Evolutionary conservation across 225 moss, liverwort and hornwort genomes (phyloP).

Genomic region (Polytrichum formosum): DNA sequence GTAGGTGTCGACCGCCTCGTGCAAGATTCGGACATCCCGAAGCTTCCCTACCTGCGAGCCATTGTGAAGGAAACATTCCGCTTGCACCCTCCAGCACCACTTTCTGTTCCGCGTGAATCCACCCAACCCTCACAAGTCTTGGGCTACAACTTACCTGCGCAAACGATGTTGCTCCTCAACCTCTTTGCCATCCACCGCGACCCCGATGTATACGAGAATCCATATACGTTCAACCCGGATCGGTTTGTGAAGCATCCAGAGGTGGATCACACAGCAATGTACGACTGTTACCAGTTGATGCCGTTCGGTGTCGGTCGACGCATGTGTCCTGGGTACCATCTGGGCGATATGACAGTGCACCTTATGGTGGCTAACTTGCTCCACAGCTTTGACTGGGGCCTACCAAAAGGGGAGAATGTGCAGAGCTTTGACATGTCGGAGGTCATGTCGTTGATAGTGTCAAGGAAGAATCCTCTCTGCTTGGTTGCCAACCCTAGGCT

Average conservation of each 20-base stretch:
- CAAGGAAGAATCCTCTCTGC: slow-evolving; percentile 20
- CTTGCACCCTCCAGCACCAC: slow-evolving; percentile 35
- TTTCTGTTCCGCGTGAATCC: slow-evolving; percentile 31
- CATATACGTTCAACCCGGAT: slow-evolving; percentile 38
- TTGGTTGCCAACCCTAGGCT: slow-evolving; percentile 18
- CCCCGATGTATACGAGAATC: not conserved
- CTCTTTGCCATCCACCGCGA: slow-evolving; percentile 5
- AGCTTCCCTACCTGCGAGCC: slow-evolving; percentile 39
- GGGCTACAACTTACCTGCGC: slow-evolving; percentile 42
- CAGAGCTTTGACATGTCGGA: slow-evolving; percentile 44
- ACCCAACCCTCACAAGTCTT: slow-evolving; percentile 24
- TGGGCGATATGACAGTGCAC: slow-evolving; percentile 40
- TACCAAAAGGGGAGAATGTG: slow-evolving; percentile 19
- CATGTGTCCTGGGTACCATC: slow-evolving; percentile 42
- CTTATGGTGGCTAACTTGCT: slow-evolving; percentile 47
- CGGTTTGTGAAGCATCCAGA: slow-evolving; percentile 33
- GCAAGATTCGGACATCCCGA: slow-evolving; percentile 43
- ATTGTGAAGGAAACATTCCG: slow-evolving; percentile 58
- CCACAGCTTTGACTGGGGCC: slow-evolving; percentile 49
- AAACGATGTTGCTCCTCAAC: slow-evolving; percentile 52
- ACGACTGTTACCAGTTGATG: slow-evolving; percentile 39
- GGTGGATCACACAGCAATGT: slow-evolving; percentile 19
- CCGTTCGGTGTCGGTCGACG: slow-evolving; percentile 49
- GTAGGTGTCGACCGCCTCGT: slow-evolving; percentile 25
- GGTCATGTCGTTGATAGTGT: slow-evolving; percentile 18